Base-by-base conservation (phyloP, 345 rosid species). In the Cardamine occulta region DNA sequence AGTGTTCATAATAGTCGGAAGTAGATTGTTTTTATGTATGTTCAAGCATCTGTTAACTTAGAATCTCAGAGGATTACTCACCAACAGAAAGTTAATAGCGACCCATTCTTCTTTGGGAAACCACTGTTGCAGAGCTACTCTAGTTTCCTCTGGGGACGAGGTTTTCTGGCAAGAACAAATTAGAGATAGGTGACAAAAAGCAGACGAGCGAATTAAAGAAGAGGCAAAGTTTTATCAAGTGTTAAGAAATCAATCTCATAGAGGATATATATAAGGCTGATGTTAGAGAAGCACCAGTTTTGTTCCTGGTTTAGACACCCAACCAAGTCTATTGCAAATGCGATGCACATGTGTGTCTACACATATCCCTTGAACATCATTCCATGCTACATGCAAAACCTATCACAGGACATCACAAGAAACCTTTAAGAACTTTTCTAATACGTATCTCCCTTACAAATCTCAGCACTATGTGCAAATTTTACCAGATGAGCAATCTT, bases 291-390 rank as follows among this genome's bases (percentile, higher is more conserved):
- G 54, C 78, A 88, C 95, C 90, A 82, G 87, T 67, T 84, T 87
- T 42, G 87, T 84, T 82, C 90, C 89, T 52, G 75, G 81, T 74
- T 80, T 82, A 66, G 87, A 81, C 59, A 94, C 98, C 98, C 98
- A 94, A 52, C 96, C 97, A 65, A 94, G 97, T 63, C 98, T 84
- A 75, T 91, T 94, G 80, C 95, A 82, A 66, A 91, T 94, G 66
- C 97, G 93, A 76, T 91, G 98, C 69, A 91, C 96, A 70, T 90
- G 98, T 32, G 98, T 91, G 77, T 94, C 98, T 42, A 94, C 97
- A 31, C 96, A 94, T 75, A 94, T 91, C 53, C 98, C 98, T 58
- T 88, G 93, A 70, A 88, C 95, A 83, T 87, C 84, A 68, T 90
- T 70, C 98, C 98, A 94, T 0, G 86, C 97, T 68, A 88, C 67